Evolutionary conservation across 306 rosid species (phyloP), one percentile per base, ranked within the genome.

Genomic region (Begonia peltatifolia): DNA sequence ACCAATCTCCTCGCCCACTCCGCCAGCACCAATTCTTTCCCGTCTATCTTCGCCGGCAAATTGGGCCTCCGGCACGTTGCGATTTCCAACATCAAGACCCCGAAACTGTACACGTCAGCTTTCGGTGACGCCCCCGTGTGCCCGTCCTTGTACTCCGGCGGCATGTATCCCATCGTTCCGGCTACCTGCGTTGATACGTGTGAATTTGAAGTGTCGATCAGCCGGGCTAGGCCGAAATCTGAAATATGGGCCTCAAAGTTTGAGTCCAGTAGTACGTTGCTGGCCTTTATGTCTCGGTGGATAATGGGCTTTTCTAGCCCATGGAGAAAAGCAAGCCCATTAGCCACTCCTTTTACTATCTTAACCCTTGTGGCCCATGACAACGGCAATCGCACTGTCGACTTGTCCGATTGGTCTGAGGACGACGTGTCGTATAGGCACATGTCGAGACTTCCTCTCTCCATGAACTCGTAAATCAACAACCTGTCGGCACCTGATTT

Each of bases 81-180:
- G 0, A 73, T 68, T 56, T 90, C 99, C 1, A 90, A 22, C 94
- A 89, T 82, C 59, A 89, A 62, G 9, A 85, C 43, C 10, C 97
- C 97, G 8, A 89, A 89, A 67, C 99, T 85, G 9, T 74, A 90
- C 53, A 90, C 95, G 15, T 90, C 99, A 6, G 79, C 95, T 54
- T 69, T 76, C 56, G 54, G 52, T 1, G 84, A 83, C 0, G 92
- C 84, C 43, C 50, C 76, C 11, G 72, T 78, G 15, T 55, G 47
- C 57, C 99, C 99, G 0, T 63, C 76, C 47, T 56, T 69, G 36
- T 83, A 90, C 69, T 90, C 99, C n/a, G 94, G 99, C 0, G 95
- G 92, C 95, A 90, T 90, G 76, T 90, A 90, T 0, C 99, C 99
- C 46, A 77, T 80, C 0, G 99, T 85, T 7, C 99, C 99, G 1